These are phyloP conservation scores for Prunus armeniaca DNA, from an alignment of 306 rosid genomes.

Conservation along the genomic window DNA sequence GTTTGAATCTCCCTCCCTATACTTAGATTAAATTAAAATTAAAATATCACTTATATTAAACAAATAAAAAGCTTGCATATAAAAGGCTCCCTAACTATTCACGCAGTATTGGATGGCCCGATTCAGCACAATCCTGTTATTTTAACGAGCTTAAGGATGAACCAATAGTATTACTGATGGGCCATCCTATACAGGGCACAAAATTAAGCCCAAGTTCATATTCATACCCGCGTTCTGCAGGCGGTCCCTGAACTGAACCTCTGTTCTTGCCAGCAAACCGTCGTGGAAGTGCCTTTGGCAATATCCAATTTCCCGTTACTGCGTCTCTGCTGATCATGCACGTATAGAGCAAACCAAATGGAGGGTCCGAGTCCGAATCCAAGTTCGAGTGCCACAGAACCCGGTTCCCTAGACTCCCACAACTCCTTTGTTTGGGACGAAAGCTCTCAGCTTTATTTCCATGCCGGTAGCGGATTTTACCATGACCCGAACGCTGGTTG, in stretches of 20 bases:
- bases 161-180: not conserved
- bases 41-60: too few species aligned
- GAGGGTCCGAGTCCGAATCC: slow-evolving; percentile 1
- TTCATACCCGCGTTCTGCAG: not conserved
- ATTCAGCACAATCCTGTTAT: too few species aligned
- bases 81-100: not conserved
- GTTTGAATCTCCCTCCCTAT: too few species aligned
- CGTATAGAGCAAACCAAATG: not conserved
- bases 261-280: not conserved
- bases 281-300: not conserved
- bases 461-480: slow-evolving; percentile 85
- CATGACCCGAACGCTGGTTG: slow-evolving; percentile 86
- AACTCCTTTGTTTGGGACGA: slow-evolving; percentile 74
- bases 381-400: not conserved
- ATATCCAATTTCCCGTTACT: too few species aligned
- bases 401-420: slow-evolving; percentile 27
- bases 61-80: too few species aligned
- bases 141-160: not conserved
- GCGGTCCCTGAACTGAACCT: not conserved
- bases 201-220: not conserved
- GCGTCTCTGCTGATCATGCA: not conserved
- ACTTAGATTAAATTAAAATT: too few species aligned
- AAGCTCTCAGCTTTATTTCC: slow-evolving; percentile 66
- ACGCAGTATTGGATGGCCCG: too few species aligned
- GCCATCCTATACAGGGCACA: not conserved